These are phyloP conservation scores for Penicillium lagena DNA, from an alignment of 495 filamentous ascomycete species.

Conservation along the genomic window DNA sequence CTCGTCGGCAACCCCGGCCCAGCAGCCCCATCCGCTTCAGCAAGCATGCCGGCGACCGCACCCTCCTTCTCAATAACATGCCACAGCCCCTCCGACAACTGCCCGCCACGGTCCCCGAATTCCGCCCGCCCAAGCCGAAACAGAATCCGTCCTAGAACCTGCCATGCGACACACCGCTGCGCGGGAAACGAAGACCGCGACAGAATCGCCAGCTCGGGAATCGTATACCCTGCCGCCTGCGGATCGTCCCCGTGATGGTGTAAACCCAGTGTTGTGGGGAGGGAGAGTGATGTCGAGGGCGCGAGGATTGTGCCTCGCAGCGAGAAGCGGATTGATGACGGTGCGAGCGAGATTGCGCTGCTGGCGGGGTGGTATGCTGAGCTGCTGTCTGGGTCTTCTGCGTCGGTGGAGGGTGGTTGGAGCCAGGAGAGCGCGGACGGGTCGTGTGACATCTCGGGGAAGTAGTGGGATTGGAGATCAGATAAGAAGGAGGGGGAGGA, in stretches of 20 bases:
- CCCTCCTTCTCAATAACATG: constrained; percentile 67
- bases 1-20: constrained; percentile 3
- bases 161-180: constrained; percentile 88
- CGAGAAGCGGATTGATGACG: constrained; percentile 80
- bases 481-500: constrained; percentile 72
- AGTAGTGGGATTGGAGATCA: constrained; percentile 85
- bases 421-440: constrained; percentile 88
- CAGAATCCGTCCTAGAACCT: constrained; percentile 78
- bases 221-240: constrained; percentile 88
- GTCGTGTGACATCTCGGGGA: constrained; percentile 77
- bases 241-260: constrained; percentile 95
- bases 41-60: constrained; percentile 65
- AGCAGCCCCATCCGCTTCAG: constrained; percentile 50
- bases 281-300: constrained; percentile 60
- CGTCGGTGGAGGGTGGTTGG: constrained; percentile 58
- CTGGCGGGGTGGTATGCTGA: constrained; percentile 76
- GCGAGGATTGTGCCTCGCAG: constrained; percentile 73
- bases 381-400: constrained; percentile 36
- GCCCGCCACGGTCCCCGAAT: constrained; percentile 59
- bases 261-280: constrained; percentile 70
- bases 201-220: constrained; percentile 78
- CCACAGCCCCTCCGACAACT: constrained; percentile 63
- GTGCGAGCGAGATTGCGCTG: constrained; percentile 52
- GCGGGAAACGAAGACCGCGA: constrained; percentile 75
- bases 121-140: constrained; percentile 76